These are phyloP conservation scores for Mallotus japonicus DNA, from an alignment of 441 rosid species.

Conservation along the genomic window DNA sequence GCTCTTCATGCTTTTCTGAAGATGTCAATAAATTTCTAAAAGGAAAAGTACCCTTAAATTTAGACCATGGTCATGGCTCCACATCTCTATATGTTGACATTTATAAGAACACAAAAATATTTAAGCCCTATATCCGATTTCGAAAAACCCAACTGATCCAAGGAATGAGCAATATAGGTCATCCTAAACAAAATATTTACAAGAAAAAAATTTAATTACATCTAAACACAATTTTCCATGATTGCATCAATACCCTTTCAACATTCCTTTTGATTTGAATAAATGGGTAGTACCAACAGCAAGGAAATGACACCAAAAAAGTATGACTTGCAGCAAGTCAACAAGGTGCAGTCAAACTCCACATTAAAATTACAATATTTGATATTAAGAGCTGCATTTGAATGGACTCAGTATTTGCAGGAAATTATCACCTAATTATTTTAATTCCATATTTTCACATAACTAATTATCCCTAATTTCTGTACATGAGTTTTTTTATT, in stretches of 20 bases:
- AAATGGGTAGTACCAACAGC: not conserved
- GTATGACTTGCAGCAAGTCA: not conserved
- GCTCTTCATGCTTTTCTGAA: not conserved
- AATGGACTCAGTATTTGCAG: not conserved
- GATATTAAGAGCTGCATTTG: not conserved
- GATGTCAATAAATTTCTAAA: not conserved
- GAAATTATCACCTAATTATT: not conserved
- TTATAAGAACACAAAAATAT: not conserved
- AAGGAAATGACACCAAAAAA: not conserved
- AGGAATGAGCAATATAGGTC: not conserved
- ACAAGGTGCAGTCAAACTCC: not conserved
- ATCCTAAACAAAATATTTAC: not conserved
- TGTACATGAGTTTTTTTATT: too few species aligned
- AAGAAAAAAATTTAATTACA: not conserved
- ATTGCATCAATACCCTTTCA: not conserved
- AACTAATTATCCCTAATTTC: not conserved
- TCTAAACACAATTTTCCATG: not conserved
- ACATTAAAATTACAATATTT: not conserved
- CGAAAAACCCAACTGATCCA: not conserved
- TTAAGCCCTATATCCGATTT: not conserved
- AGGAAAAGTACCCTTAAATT: not conserved
- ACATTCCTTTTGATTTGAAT: too few species aligned
- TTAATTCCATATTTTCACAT: too few species aligned
- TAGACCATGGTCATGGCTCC: not conserved
- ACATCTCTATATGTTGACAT: not conserved